Base-by-base conservation (phyloP, 177 flowering plant species). In the Vitis hybrid region DNA sequence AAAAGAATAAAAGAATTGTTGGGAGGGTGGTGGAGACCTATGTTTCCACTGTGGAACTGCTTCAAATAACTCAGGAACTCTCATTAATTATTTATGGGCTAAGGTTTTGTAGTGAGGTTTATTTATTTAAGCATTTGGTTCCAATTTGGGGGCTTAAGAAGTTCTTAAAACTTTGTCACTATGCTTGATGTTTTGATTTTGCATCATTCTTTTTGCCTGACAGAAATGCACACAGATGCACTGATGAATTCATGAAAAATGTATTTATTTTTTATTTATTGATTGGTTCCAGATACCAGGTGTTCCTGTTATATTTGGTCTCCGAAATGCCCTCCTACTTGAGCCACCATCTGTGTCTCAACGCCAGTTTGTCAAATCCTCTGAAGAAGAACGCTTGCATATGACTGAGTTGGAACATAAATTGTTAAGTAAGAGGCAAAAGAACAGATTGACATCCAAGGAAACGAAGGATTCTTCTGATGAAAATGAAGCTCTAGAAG, bases 301-400 rank as follows among this genome's bases (percentile, higher is more conserved):
- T 75, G 97, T 90, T 4, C 97, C 98, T 67, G 63, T 85, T 22
- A 75, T 94, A 58, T 92, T 63, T 82, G 94, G 85, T 62, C 78
- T 90, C 50, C 81, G 90, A 71, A 89, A 88, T 59, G 84, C 95
- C 17, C 80, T 96, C 60, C 75, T 85, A 58, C 82, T 96, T 66
- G 97, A 92, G 71, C 84, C 78, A 62, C 95, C 90, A 38, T 92
- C 99, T 47, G 64, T 70, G 31, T 75, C 59, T 69, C 92, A 94
- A 63, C 91, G 79, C 14, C 79, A 88, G 31, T 85, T 82, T 83
- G 92, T 79, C 59, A 88, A 82, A 76, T 53, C 79, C 47, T 71
- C 81, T 64, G 97, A 94, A 79, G 91, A 94, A 76, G 64, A 81
- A 64, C 91, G 94, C 31, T 72, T 75, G 59, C 97, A 83, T 74